Evolutionary conservation across 2,329 filamentous ascomycete genomes (phyloP).

Genomic region (Emergomyces orientalis): DNA sequence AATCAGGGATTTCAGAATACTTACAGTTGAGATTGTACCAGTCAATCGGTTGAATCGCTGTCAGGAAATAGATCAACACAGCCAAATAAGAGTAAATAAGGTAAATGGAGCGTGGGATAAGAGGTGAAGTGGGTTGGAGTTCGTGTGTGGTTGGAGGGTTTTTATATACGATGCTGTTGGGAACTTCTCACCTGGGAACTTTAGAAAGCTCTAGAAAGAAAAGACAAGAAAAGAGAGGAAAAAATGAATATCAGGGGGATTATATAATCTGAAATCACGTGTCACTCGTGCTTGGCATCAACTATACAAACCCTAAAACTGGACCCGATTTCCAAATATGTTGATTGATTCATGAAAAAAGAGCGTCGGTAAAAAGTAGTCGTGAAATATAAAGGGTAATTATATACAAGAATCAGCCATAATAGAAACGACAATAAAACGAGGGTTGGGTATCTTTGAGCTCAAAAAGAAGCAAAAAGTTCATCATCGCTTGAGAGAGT

Average conservation of each 20-base stretch:
- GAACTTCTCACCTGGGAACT: background rate
- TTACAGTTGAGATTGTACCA: slow-evolving; percentile 3
- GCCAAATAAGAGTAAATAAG: background rate
- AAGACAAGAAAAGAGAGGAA: background rate
- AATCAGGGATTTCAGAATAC: slow-evolving; percentile 5
- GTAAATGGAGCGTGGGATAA: background rate
- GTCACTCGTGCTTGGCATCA: background rate
- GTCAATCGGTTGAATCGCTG: background rate
- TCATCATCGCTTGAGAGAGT: background rate
- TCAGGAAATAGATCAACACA: slow-evolving; percentile 2
- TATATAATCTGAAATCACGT: background rate
- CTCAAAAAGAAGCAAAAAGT: background rate
- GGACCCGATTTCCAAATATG: too few species aligned
- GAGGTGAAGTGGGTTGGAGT: background rate
- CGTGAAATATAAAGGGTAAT: background rate
- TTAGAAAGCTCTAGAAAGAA: slow-evolving; percentile 19
- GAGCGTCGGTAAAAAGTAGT: background rate
- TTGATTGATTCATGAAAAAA: background rate
- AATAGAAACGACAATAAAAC: slow-evolving; percentile 1
- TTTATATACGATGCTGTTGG: background rate
- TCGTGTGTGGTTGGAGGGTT: background rate
- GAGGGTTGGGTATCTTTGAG: slow-evolving; percentile 5
- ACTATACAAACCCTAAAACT: too few species aligned
- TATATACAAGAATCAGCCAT: background rate
- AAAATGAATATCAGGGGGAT: background rate